Percentiles rank a stretch among this genome's conserved stretches.
phyloP scores from a whole-genome alignment of 2,329 filamentous ascomycete species.

The Clonostachys solani region DNA sequence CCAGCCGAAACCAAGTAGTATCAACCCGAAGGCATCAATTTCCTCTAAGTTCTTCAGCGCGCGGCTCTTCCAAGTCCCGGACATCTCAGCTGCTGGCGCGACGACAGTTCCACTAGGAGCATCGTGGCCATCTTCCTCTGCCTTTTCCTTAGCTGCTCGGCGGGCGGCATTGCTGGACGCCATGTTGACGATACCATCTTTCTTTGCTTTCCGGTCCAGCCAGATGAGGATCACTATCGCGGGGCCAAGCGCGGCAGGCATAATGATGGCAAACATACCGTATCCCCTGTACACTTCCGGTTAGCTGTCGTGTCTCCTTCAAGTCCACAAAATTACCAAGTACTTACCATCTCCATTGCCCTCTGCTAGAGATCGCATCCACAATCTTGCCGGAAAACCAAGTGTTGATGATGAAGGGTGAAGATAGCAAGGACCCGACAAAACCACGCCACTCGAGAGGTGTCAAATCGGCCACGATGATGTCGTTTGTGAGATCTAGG shows the following conservation, averaged over 20 bases:
- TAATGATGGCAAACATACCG: too few relatives aligned
- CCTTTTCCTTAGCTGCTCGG: too few relatives aligned
- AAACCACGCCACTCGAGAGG: constrained; percentile 32
- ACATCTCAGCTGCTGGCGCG: constrained; percentile 7
- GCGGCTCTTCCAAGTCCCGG: constrained; percentile 12
- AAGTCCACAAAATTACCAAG: too few relatives aligned
- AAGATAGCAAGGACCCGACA: constrained; percentile 17
- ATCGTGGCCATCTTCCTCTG: not conserved
- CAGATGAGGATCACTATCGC: too few relatives aligned
- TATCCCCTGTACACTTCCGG: too few relatives aligned
- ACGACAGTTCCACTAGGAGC: constrained; percentile 11
- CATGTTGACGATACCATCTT: too few relatives aligned
- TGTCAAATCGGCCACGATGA: constrained; percentile 61
- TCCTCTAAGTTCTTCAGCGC: constrained; percentile 34
- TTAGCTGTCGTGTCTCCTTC: too few relatives aligned
- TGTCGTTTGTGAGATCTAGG: constrained; percentile 56
- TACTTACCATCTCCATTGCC: constrained; percentile 1
- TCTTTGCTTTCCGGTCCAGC: too few relatives aligned
- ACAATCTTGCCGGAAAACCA: constrained; percentile 34
- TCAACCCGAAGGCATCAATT: constrained; percentile 12
- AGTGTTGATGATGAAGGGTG: constrained; percentile 27
- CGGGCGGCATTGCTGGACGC: too few relatives aligned
- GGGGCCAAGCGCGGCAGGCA: too few relatives aligned
- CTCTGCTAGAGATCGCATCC: constrained; percentile 6
- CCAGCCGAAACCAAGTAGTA: too few relatives aligned